Evolutionary conservation across 768 basidiomycete genomes (phyloP).

Genomic region (Heimioporus sp.): DNA sequence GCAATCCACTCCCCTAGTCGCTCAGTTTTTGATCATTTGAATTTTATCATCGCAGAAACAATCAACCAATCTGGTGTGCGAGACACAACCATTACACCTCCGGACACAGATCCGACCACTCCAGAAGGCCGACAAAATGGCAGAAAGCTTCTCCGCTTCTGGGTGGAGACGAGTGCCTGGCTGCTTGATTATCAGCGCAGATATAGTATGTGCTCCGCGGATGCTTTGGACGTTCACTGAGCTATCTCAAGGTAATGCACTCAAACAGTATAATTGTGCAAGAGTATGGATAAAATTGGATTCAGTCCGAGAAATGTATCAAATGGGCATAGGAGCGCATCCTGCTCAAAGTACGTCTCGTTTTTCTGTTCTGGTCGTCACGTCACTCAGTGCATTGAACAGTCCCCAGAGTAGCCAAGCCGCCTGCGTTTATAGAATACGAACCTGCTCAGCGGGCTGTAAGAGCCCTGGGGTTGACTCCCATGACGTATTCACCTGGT

Average conservation of each 20-base stretch:
- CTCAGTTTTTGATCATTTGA: constrained; percentile 41
- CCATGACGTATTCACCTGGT: constrained; percentile 66
- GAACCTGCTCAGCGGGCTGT: constrained; percentile 40
- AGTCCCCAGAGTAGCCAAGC: constrained; percentile 57
- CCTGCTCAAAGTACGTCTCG: constrained; percentile 64
- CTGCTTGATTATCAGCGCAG: constrained; percentile 53
- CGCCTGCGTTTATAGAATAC: constrained; percentile 40
- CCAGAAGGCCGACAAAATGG: constrained; percentile 50
- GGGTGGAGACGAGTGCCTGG: constrained; percentile 77
- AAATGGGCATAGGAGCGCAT: constrained; percentile 71
- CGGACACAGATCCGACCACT: constrained; percentile 46
- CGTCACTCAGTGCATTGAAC: constrained; percentile 12
- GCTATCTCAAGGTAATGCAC: constrained; percentile 37
- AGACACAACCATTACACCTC: constrained; percentile 52
- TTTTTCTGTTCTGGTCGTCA: not conserved
- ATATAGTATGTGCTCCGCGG: constrained; percentile 35
- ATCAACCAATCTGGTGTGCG: constrained; percentile 23
- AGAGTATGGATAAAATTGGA: constrained; percentile 52
- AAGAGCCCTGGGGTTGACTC: constrained; percentile 61
- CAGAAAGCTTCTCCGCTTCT: constrained; percentile 68
- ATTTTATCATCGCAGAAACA: constrained; percentile 32
- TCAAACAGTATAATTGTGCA: constrained; percentile 43
- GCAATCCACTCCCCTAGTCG: constrained; percentile 27
- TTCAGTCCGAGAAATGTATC: constrained; percentile 67
- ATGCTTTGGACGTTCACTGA: constrained; percentile 11